These are phyloP conservation scores for Musa schizocarpa DNA, from an alignment of 176 grass and related monocot genomes.

Conservation along the genomic window DNA sequence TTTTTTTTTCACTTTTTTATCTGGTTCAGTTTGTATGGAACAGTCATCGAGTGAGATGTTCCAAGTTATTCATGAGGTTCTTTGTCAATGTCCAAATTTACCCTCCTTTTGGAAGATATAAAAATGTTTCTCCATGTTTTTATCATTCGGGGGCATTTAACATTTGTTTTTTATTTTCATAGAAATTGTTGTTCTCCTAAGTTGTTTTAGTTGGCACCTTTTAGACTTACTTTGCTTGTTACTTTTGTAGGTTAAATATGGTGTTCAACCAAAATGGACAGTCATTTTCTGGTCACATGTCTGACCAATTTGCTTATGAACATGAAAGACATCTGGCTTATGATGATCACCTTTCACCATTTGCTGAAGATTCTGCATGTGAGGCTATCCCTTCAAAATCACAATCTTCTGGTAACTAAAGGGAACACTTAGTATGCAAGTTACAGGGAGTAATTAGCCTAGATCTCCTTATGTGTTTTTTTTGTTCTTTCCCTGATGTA, in stretches of 20 bases:
- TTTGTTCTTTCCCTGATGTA: neutral
- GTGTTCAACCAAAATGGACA: conserved; percentile 37
- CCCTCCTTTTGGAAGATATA: too few relatives aligned
- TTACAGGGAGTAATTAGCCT: conserved; percentile 14
- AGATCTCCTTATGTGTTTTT: conserved; percentile 15
- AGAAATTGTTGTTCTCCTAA: neutral
- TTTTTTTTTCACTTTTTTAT: too few relatives aligned
- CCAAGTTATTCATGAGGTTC: too few relatives aligned
- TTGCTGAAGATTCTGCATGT: conserved; percentile 25
- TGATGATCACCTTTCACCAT: conserved; percentile 15
- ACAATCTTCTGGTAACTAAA: conserved; percentile 32
- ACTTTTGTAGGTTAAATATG: conserved; percentile 48
- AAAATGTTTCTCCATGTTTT: too few relatives aligned
- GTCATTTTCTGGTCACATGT: conserved; percentile 21
- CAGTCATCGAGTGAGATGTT: too few relatives aligned
- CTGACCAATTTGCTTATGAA: conserved; percentile 35
- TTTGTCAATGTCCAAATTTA: too few relatives aligned
- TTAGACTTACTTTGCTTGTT: neutral
- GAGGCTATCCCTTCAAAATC: conserved; percentile 9
- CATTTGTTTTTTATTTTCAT: neutral
- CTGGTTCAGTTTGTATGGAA: too few relatives aligned
- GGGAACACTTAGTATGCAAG: neutral
- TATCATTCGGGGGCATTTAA: too few relatives aligned
- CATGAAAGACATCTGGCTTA: conserved; percentile 28
- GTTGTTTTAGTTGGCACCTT: neutral